Evolutionary conservation across 768 basidiomycete genomes (phyloP), one percentile per base, ranked within the genome.

Genomic region (Tulasnella calospora): DNA sequence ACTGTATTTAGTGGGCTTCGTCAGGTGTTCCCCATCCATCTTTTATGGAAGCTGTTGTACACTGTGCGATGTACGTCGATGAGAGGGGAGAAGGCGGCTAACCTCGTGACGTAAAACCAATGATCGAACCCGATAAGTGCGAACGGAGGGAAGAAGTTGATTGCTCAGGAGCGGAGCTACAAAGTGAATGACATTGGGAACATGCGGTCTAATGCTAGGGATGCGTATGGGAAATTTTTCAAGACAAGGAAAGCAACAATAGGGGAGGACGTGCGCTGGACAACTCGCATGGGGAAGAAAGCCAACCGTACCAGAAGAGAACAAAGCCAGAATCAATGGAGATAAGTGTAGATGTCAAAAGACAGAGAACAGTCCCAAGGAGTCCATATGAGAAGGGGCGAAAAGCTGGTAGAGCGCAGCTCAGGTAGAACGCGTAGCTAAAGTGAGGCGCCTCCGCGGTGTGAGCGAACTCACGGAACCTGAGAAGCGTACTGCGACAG

Each of bases 1-100:
- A 81, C 89, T 85, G 82, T 90, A 91, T 35, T 82, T 81, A 3
- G 86, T 84, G 5, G 86, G 85, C 81, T 86, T 88, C 7, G 89
- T 89, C 21, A 89, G 83, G 81, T 86, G 84, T 4, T 86, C 86
- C 6, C 33, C 61, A 35, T 67, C 61, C 61, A 67, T 67, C 13
- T 33, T 30, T 67, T 27, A 67, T 2, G 61, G 61, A 35, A 30
- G 33, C 21, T 17, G 61, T 67, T 17, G 61, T 67, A 67, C 27
- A 30, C 10, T 67, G 61, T 27, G 61, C 61, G 61, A 67, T 67
- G 61, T 67, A 67, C 61, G 61, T 67, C 61, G 61, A 67, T 67
- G 61, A 67, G 61, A 17, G 61, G 61, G 61, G 61, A 67, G 61
- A 67, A 67, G 61, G 61, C 61, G 61, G 61, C 61, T 67, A 67